Conservation (phyloP, 345 rosid species). For the Microcos paniculata region DNA sequence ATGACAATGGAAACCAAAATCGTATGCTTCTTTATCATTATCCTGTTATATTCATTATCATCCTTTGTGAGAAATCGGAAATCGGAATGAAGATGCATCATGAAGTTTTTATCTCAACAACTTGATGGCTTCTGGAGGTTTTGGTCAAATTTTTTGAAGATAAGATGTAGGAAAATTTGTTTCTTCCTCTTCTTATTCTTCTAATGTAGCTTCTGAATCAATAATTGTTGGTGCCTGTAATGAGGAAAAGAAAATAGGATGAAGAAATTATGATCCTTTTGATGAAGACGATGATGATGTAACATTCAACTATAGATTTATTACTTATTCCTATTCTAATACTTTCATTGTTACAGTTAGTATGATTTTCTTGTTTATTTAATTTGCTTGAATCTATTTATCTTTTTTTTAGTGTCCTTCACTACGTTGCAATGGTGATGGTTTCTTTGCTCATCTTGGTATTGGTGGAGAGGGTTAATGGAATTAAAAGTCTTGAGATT, state of each 20-base stretch:
- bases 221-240: conserved; percentile 18
- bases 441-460: not conserved
- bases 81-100: conserved; percentile 17
- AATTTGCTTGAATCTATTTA: not conserved
- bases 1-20: conserved; percentile 23
- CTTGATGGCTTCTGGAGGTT: not conserved
- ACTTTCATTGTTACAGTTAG: not conserved
- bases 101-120: conserved; percentile 5
- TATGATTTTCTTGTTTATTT: too few species aligned
- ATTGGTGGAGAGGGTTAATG: not conserved
- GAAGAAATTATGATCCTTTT: conserved; percentile 19
- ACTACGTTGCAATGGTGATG: not conserved
- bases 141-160: conserved; percentile 16
- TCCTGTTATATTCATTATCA: conserved; percentile 25
- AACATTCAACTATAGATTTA: conserved; percentile 29
- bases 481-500: conserved; percentile 8
- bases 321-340: conserved; percentile 12
- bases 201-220: conserved; percentile 17
- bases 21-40: conserved; percentile 16
- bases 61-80: conserved; percentile 17
- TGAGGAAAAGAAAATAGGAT: conserved; percentile 13
- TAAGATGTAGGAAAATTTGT: conserved; percentile 19
- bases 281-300: conserved; percentile 31
- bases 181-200: too few species aligned
- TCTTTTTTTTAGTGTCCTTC: not conserved